phyloP scores from a whole-genome alignment of 2,329 filamentous ascomycete species.

The Fusarium protoensiforme region DNA sequence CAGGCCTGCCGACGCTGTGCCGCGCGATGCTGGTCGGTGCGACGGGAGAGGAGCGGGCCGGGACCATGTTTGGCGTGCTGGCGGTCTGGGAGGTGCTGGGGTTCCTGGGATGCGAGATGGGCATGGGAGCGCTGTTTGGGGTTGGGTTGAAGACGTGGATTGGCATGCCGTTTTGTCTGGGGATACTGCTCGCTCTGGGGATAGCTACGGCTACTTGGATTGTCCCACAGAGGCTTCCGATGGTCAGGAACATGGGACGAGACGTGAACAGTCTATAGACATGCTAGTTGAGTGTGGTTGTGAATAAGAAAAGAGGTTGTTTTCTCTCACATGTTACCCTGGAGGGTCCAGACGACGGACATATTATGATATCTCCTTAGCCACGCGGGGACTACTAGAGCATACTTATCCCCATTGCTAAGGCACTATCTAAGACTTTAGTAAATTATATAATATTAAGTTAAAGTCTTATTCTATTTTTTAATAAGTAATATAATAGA shows the following conservation, averaged over 20 bases:
- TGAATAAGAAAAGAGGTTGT: neutral
- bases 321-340: neutral
- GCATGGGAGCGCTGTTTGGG: constrained; percentile 39
- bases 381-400: no score
- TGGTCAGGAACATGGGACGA: neutral
- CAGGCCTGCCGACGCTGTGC: constrained; percentile 40
- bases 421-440: no score
- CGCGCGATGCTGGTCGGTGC: constrained; percentile 38
- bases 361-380: no score
- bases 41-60: constrained; percentile 23
- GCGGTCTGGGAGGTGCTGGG: constrained; percentile 40
- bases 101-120: constrained; percentile 32
- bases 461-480: no score
- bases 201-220: constrained; percentile 31
- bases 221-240: constrained; percentile 1
- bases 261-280: neutral
- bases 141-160: constrained; percentile 39
- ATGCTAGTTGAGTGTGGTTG: neutral
- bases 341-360: no score
- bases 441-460: no score
- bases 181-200: constrained; percentile 13
- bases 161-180: constrained; percentile 39
- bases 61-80: constrained; percentile 40
- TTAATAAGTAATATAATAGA: no score
- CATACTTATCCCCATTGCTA: no score